Evolutionary conservation across 2,329 filamentous ascomycete species (phyloP), one percentile per base, ranked within the genome.

Genomic region (Metarhizium humberi): DNA sequence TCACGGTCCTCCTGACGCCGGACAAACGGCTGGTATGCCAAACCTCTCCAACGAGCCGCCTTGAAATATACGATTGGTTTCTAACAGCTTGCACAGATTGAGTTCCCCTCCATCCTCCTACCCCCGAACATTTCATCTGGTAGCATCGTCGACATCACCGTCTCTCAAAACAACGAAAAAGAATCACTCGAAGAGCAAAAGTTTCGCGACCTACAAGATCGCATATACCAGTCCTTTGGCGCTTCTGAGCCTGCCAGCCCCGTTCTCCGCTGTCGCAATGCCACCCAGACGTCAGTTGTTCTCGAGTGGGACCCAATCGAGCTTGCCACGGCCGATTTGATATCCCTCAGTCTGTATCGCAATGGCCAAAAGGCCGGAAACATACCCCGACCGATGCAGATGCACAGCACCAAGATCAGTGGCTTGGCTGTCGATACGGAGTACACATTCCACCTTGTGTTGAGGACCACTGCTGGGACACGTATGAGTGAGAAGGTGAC

Each of bases 291-390:
- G n/a, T 95, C 90, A 32, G 87, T 97, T 49, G 94, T 99, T 42
- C 87, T 99, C 53, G 94, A 97, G 74, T 99, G 94, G 94, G 94
- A 97, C 61, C 90, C 92, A 38, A 88, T 99, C 67, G 82, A 92
- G 64, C 84, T 96, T 51, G 94, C 92, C 25, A 97, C 92, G 5
- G 91, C 94, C 60, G 90, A 94, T 68, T 80, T 97, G 58, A 86
- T 94, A 65, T 92, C 88, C 51, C 81, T 99, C 53, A 90, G 88
- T 56, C 79, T 99, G 52, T 97, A 94, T 74, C 88, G 94, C 70
- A 99, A 99, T 77, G 91, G 90, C 64, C 91, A 91, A 69, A 99
- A 97, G 76, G 92, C 92, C 16, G 94, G 94, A 65, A 92, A 88
- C 65, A 97, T 99, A 67, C 94, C 94, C 25, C 83, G 88, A 55